Percentiles rank a stretch among this genome's conserved stretches.
phyloP scores from a whole-genome alignment of 2,329 filamentous ascomycete species.

The Tolypocladium paradoxum region DNA sequence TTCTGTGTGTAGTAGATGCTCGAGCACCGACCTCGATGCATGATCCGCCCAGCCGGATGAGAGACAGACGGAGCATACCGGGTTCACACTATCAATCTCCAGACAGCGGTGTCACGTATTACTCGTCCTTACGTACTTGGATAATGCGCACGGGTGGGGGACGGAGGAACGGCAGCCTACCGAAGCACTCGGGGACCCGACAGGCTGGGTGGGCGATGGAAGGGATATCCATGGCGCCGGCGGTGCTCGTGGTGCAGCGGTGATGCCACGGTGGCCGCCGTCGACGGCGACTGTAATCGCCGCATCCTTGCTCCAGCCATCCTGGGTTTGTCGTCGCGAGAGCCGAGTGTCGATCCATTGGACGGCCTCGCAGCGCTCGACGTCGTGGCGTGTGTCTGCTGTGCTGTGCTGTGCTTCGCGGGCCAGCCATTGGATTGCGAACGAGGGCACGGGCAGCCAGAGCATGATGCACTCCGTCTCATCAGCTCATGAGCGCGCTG shows the following conservation, averaged over 20 bases:
- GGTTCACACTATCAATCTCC: no score
- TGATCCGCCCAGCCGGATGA: background rate
- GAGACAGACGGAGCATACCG: background rate
- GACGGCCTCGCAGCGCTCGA: background rate
- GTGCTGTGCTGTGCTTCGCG: background rate
- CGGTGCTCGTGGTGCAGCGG: background rate
- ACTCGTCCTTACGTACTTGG: background rate
- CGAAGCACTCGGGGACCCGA: no score
- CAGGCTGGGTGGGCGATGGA: background rate
- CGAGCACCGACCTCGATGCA: background rate
- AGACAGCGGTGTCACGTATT: background rate
- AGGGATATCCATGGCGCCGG: background rate
- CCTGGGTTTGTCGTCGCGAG: background rate
- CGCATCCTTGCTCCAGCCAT: no score
- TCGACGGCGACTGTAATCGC: no score
- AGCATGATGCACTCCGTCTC: no score
- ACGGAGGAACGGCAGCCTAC: no score
- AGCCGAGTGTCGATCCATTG: background rate
- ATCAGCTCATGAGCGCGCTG: no score
- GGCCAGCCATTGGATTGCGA: background rate
- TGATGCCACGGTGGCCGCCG: no score
- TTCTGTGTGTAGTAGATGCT: background rate
- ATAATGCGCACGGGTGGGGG: background rate
- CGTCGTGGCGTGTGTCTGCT: no score
- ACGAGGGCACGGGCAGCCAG: no score